These are phyloP conservation scores for Boletellus sp. DNA, from an alignment of 768 basidiomycete genomes.

Conservation along the genomic window DNA sequence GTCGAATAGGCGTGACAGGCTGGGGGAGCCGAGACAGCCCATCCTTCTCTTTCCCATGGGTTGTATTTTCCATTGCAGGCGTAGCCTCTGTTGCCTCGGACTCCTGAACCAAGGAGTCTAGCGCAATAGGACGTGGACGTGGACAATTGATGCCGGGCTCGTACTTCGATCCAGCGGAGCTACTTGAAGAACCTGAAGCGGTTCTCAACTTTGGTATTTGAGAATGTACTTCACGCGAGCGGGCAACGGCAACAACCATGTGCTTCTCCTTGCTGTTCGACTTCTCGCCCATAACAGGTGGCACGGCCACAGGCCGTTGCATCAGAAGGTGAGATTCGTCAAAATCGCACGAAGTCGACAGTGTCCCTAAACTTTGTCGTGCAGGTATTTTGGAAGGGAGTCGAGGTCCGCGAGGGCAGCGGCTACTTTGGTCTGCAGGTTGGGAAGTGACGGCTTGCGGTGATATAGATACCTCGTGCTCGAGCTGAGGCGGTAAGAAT, in stretches of 20 bases:
- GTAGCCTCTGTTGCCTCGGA: background rate
- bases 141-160: slow-evolving; percentile 1
- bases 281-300: slow-evolving; percentile 10
- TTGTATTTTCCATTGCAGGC: too few species aligned
- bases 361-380: slow-evolving; percentile 27
- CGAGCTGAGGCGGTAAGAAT: background rate
- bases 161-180: slow-evolving; percentile 17
- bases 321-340: background rate
- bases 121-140: background rate
- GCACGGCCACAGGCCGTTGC: background rate
- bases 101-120: slow-evolving; percentile 7
- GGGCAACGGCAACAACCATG: background rate
- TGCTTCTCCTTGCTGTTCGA: slow-evolving; percentile 12
- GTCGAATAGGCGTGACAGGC: slow-evolving; percentile 42
- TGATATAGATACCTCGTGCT: slow-evolving; percentile 2
- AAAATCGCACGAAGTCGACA: slow-evolving; percentile 3
- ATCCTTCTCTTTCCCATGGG: slow-evolving; percentile 23
- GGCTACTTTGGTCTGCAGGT: slow-evolving; percentile 24
- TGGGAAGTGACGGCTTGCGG: slow-evolving; percentile 1
- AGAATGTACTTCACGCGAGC: slow-evolving; percentile 16
- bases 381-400: slow-evolving; percentile 31
- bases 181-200: slow-evolving; percentile 24
- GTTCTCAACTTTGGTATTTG: slow-evolving; percentile 30
- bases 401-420: slow-evolving; percentile 45
- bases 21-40: slow-evolving; percentile 31